A percentile compares a stretch with the other conserved stretches of the same genome.
phyloP scores from a whole-genome alignment of 495 filamentous ascomycete species.

The Niebla homalea region DNA sequence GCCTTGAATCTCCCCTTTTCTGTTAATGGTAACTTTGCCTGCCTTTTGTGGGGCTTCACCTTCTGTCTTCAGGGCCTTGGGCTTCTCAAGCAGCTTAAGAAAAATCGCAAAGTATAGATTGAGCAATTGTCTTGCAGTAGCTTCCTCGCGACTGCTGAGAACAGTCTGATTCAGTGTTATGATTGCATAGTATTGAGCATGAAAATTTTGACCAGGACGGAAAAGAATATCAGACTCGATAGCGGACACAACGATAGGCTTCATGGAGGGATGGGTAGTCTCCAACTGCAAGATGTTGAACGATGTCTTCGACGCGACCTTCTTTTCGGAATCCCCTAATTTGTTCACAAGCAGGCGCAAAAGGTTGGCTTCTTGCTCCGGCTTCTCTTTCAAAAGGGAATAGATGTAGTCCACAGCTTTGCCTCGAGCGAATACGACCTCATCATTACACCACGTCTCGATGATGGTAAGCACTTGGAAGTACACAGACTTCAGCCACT shows the following conservation, averaged over 20 bases:
- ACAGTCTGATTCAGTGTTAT: constrained; percentile 97
- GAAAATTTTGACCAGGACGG: constrained; percentile 67
- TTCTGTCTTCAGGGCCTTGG: not conserved
- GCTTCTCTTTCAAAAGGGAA: constrained; percentile 84
- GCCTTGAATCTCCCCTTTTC: constrained; percentile 35
- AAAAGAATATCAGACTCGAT: constrained; percentile 82
- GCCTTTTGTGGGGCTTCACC: constrained; percentile 23
- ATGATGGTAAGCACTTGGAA: constrained; percentile 84
- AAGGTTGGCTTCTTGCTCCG: constrained; percentile 92
- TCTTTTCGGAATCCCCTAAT: constrained; percentile 83
- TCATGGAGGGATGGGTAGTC: constrained; percentile 84
- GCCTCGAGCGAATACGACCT: constrained; percentile 79
- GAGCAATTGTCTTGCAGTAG: constrained; percentile 67
- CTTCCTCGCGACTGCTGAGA: constrained; percentile 65
- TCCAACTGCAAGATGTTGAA: constrained; percentile 85
- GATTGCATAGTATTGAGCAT: constrained; percentile 89
- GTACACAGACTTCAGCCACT: constrained; percentile 82
- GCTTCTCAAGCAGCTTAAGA: constrained; percentile 54
- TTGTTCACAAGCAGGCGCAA: constrained; percentile 88
- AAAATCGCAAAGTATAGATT: constrained; percentile 86
- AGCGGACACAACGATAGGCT: constrained; percentile 63
- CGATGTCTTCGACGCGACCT: constrained; percentile 83
- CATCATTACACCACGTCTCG: constrained; percentile 83
- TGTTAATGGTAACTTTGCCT: constrained; percentile 23
- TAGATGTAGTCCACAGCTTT: constrained; percentile 79